A percentile compares a stretch with the other conserved stretches of the same genome.
These are phyloP conservation scores for Globisporangium cederbergense DNA, from an alignment of 352 stramenopile genomes.

Conservation along the genomic window DNA sequence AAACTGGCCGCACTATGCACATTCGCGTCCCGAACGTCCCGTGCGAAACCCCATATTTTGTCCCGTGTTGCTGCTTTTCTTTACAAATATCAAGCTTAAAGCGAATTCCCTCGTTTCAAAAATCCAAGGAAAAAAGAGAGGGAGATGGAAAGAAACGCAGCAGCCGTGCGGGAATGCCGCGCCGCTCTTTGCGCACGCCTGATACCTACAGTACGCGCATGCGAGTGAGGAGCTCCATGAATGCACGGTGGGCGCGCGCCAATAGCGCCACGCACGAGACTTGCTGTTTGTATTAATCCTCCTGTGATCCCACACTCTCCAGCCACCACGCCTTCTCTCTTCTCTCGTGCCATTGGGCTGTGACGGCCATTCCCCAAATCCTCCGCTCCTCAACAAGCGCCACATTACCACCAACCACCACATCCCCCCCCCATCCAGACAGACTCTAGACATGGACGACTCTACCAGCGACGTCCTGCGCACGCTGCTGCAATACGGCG, in stretches of 20 bases:
- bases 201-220: neutral
- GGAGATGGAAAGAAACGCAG: neutral
- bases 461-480: conserved; percentile 20
- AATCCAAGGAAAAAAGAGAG: neutral
- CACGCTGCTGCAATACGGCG: conserved; percentile 41
- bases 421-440: neutral
- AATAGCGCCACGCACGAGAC: neutral
- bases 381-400: neutral
- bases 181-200: neutral
- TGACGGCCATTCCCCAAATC: conserved; percentile 7
- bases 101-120: neutral
- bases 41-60: neutral
- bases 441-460: conserved; percentile 9
- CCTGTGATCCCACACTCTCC: neutral
- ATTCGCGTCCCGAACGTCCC: neutral
- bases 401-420: neutral
- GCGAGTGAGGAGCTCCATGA: neutral
- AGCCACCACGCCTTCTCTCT: neutral
- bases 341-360: neutral
- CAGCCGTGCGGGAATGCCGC: conserved; percentile 5
- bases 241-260: neutral
- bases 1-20: too few relatives aligned
- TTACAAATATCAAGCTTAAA: neutral
- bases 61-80: neutral
- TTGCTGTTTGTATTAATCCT: conserved; percentile 2